A percentile compares a stretch with the other conserved stretches of the same genome.
These are phyloP conservation scores for Lithohypha guttulata DNA, from an alignment of 2,329 filamentous ascomycete genomes.

Conservation along the genomic window DNA sequence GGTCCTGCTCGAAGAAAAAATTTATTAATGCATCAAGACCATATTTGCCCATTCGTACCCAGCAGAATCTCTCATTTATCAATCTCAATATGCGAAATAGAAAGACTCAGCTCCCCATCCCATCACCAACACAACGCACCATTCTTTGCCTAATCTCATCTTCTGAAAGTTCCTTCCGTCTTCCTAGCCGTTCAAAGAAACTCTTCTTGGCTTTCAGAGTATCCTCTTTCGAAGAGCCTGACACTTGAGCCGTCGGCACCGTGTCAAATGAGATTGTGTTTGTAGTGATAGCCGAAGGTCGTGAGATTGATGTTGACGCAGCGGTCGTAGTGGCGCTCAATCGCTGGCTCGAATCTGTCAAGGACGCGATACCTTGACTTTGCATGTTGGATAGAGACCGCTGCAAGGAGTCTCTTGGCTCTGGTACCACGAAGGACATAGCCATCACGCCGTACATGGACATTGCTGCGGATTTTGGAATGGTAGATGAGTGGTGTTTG, in stretches of 20 bases:
- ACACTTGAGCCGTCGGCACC: too few species aligned
- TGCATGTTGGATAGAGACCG: not conserved
- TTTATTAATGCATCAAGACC: too few species aligned
- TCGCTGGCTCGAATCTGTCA: not conserved
- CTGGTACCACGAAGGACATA: not conserved
- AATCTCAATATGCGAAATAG: too few species aligned
- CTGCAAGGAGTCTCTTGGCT: not conserved
- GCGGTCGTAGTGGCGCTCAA: too few species aligned
- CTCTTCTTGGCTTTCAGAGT: too few species aligned
- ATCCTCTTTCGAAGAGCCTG: too few species aligned
- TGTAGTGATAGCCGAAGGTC: too few species aligned
- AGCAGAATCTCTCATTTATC: too few species aligned
- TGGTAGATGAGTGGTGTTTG: not conserved
- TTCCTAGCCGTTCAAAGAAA: constrained; percentile 4
- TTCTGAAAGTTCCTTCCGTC: constrained; percentile 16
- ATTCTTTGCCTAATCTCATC: constrained; percentile 26
- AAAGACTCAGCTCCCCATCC: constrained; percentile 2
- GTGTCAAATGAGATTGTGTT: too few species aligned
- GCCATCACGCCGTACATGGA: not conserved
- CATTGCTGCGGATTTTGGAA: not conserved
- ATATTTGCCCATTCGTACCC: too few species aligned
- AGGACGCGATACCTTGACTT: not conserved
- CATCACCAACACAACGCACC: constrained; percentile 4
- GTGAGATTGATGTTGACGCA: too few species aligned
- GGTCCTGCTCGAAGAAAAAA: too few species aligned